Base-by-base conservation (phyloP, 2,329 filamentous ascomycete genomes). In the Aspergillus sergii region DNA sequence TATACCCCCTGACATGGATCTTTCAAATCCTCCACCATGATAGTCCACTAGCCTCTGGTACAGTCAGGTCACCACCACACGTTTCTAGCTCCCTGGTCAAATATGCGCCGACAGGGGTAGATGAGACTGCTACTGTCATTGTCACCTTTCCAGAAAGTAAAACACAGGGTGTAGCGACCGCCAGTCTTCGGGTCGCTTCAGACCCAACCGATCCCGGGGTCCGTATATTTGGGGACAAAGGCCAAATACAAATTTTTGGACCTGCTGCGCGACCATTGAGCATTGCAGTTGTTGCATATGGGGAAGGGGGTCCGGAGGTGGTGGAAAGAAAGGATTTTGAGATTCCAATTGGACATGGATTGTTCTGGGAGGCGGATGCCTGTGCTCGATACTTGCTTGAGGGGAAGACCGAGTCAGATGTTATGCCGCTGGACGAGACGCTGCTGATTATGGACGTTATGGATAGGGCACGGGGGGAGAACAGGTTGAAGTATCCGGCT, bases 1-100 rank as follows among this genome's bases (percentile, higher is more conserved):
- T 94, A 76, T 94, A 95, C 80, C 85, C 90, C 46, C 79, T 95
- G 65, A 93, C 91, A 28, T 94, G 91, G 92, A 84, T 93, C n/a
- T 57, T 64, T 2, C 66, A 62, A 59, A 68, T 63, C 14, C 59
- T 72, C 21, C 67, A 66, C 34, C 60, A 39, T 11, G 58, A 48
- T 12, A 57, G 23, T 19, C 21, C 21, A 32, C 7, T 14, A n/a
- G 4, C 8, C 0, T 26, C 26, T 30, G 8, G 26, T 30, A 23
- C 16, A 4, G 19, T 1, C 10, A 19, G 26, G 5, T 12, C 14
- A 19, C 3, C n/a, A 66, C 66, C 48, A 62, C 66, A 11, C 50
- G 51, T 32, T 64, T 66, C 59, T 61, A 66, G 28, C 30, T 57
- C 39, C 89, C 88, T 6, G 88, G 89, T 30, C 16, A 26, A 28